A percentile compares a stretch with the other conserved stretches of the same genome.
These are phyloP conservation scores for Tolypocladium cylindrosporum DNA, from an alignment of 2,329 filamentous ascomycete species.

Conservation along the genomic window DNA sequence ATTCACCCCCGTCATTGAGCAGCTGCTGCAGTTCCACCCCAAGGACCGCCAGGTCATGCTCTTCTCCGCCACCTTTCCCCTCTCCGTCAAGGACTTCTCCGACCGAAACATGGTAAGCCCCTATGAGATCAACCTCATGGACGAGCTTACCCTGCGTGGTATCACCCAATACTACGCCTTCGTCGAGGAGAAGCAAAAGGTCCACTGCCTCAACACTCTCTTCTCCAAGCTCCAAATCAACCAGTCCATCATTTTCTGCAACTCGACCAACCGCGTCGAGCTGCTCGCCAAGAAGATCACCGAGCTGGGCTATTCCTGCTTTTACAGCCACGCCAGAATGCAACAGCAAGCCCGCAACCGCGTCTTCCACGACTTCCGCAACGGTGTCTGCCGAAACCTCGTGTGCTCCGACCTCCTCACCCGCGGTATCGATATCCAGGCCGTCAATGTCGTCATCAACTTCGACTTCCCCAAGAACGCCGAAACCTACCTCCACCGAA, in stretches of 20 bases:
- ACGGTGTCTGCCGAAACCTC: slow-evolving; percentile 93
- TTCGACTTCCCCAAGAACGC: slow-evolving; percentile 99
- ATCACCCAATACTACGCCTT: slow-evolving; percentile 99
- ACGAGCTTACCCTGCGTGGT: slow-evolving; percentile 92
- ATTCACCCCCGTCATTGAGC: slow-evolving; percentile 95
- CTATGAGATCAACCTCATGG: slow-evolving; percentile 99
- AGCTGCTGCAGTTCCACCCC: slow-evolving; percentile 88
- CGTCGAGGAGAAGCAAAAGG: slow-evolving; percentile 98
- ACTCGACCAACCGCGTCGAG: slow-evolving; percentile 97
- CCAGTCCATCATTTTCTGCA: slow-evolving; percentile 99
- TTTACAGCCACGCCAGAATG: slow-evolving; percentile 99
- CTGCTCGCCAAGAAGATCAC: slow-evolving; percentile 98
- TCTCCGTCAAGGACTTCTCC: slow-evolving; percentile 95
- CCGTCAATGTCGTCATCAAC: slow-evolving; percentile 99
- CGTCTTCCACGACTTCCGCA: slow-evolving; percentile 98
- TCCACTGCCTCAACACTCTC: slow-evolving; percentile 96
- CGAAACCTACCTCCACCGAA: slow-evolving; percentile 96
- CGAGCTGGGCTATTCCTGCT: slow-evolving; percentile 96
- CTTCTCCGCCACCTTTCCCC: slow-evolving; percentile 94
- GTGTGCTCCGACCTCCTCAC: slow-evolving; percentile 97
- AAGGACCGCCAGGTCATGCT: slow-evolving; percentile 99
- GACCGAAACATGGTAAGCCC: slow-evolving; percentile 96
- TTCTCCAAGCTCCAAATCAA: slow-evolving; percentile 99
- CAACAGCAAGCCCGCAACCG: slow-evolving; percentile 93
- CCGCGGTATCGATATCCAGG: slow-evolving; percentile 98